Base-by-base conservation (phyloP, 2,329 filamentous ascomycete species). In the Onygenales sp. region DNA sequence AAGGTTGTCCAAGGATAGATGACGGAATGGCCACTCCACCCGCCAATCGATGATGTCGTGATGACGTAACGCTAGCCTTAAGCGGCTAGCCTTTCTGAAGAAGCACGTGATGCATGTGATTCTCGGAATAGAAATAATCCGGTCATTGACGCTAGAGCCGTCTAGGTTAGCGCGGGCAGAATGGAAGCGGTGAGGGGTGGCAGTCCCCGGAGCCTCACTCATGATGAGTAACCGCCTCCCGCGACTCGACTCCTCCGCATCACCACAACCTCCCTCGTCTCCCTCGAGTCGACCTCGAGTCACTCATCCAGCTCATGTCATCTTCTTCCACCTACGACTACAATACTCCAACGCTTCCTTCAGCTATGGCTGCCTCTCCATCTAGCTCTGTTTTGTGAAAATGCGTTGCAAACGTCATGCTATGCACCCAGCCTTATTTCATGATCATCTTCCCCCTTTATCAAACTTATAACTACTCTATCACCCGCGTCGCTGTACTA, bases 101-200 rank as follows among this genome's bases (percentile, higher is more conserved):
- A 5, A 2, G 35, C 35, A 35, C 41, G 47, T n/a, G 10, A 3
- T 11, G 2, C 6, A 5, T 35, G 13, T 36, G 14, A 5, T 2
- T n/a, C 11, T 17, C 49, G 49, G 38, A 51, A 43, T 43, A 43
- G 33, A 2, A 8, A 43, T 51, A 35, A 1, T 42, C 49, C 49
- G 49, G 7, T 9, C 8, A 8, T 14, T 14, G 4, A 27, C 38
- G 7, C 9, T 43, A 47, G 13, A 2, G 27, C 7, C 8, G n/a
- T 47, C 7, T 47, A 14, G 6, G 38, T 11, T 14, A 41, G 31
- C 10, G 9, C 6, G 7, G 41, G 49, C 38, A 51, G 27, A 32
- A 43, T 51, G 32, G 31, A 51, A 39, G 49, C 49, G 49, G 49
- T 51, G 49, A 14, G 27, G 10, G 4, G 10, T 38, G 45, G 45